Percentiles rank a stretch among this genome's conserved stretches.
Conservation (phyloP, 495 filamentous ascomycete genomes). For the Xanthoparmelia taractica region DNA sequence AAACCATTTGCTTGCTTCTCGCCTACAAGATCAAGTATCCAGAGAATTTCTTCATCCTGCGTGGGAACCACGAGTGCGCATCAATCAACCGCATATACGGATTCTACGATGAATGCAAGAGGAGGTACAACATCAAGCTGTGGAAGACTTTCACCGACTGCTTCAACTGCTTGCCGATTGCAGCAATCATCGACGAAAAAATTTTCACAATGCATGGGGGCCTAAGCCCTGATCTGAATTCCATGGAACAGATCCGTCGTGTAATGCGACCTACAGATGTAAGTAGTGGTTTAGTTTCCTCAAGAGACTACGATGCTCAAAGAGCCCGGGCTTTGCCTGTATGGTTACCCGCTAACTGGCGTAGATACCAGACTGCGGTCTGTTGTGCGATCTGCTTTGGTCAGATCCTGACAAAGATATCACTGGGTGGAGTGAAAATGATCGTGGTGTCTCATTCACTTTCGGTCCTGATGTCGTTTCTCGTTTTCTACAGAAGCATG, state of each 20-base stretch:
- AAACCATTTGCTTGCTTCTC: slow-evolving; percentile 96
- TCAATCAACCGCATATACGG: slow-evolving; percentile 99
- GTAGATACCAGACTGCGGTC: slow-evolving; percentile 96
- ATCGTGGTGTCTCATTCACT: slow-evolving; percentile 96
- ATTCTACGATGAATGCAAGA: slow-evolving; percentile 99
- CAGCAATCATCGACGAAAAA: slow-evolving; percentile 99
- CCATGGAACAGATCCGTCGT: slow-evolving; percentile 98
- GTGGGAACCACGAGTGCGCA: slow-evolving; percentile 98
- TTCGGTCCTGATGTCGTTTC: slow-evolving; percentile 99
- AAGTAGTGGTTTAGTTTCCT: slow-evolving; percentile 35
- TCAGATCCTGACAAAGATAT: slow-evolving; percentile 99
- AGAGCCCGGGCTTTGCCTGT: slow-evolving; percentile 11
- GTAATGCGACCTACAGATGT: slow-evolving; percentile 99
- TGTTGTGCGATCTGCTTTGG: slow-evolving; percentile 96
- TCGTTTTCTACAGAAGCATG: slow-evolving; percentile 97
- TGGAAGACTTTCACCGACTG: slow-evolving; percentile 99
- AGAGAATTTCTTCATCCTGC: slow-evolving; percentile 98
- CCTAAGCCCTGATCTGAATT: slow-evolving; percentile 94
- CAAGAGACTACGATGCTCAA: slow-evolving; percentile 28
- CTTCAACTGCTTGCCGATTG: slow-evolving; percentile 99
- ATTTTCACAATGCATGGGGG: slow-evolving; percentile 99
- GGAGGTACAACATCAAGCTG: slow-evolving; percentile 98
- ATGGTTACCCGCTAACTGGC: slow-evolving; percentile 42
- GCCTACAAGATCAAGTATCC: slow-evolving; percentile 99
- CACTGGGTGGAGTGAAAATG: slow-evolving; percentile 99